A percentile compares a stretch with the other conserved stretches of the same genome.
Evolutionary conservation across 2,329 filamentous ascomycete genomes (phyloP).

Genomic region (Sporothrix globosa): DNA sequence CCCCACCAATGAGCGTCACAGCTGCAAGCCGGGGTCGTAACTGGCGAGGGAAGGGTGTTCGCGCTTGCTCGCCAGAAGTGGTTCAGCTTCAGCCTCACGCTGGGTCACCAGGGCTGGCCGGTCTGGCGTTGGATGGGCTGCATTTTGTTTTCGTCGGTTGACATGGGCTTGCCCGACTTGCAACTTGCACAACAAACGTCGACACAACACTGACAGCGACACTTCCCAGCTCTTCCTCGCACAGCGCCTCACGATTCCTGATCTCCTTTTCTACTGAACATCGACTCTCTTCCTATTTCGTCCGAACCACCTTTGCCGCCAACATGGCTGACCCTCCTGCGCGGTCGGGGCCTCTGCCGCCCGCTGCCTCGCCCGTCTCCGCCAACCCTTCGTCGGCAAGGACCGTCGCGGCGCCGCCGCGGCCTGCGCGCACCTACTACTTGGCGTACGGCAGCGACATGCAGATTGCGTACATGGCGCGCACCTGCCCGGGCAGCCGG

Average conservation of each 20-base stretch:
- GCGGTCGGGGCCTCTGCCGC: neutral
- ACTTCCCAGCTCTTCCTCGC: too few species aligned
- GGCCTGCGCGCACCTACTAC: slow-evolving; percentile 20
- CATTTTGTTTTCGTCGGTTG: too few species aligned
- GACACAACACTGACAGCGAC: too few species aligned
- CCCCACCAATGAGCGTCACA: neutral
- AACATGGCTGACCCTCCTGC: neutral
- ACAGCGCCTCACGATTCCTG: too few species aligned
- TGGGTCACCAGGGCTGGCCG: too few species aligned
- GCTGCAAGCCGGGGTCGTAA: neutral
- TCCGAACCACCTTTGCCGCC: neutral
- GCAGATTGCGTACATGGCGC: slow-evolving; percentile 30
- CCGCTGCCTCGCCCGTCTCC: neutral
- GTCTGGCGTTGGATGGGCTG: too few species aligned
- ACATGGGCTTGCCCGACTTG: too few species aligned
- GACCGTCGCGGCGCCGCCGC: neutral
- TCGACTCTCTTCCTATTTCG: neutral
- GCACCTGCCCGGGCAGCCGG: slow-evolving; percentile 22
- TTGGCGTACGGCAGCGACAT: slow-evolving; percentile 32
- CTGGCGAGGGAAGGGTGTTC: neutral
- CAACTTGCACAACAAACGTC: too few species aligned
- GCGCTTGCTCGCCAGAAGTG: neutral
- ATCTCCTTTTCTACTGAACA: too few species aligned
- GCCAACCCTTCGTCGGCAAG: neutral
- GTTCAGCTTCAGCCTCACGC: neutral